phyloP scores from a whole-genome alignment of 345 rosid species.

The Heritiera fomes region DNA sequence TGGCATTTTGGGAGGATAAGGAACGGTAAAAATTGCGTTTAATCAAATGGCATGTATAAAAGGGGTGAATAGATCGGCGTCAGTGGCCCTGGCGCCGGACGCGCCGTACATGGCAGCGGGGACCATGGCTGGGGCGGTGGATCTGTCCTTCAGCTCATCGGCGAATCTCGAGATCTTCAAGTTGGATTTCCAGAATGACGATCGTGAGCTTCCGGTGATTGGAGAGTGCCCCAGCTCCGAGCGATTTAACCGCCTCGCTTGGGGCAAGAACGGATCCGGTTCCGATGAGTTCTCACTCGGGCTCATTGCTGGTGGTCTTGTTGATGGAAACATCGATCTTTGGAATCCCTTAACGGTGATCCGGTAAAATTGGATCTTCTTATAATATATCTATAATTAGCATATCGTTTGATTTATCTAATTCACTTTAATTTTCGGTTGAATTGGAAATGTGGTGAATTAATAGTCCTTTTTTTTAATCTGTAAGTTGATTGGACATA shows the following conservation, averaged over 20 bases:
- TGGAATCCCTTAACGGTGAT: slow-evolving; percentile 84
- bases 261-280: slow-evolving; percentile 89
- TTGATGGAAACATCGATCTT: slow-evolving; percentile 82
- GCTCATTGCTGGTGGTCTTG: slow-evolving; percentile 93
- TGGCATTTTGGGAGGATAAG: background rate
- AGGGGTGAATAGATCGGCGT: slow-evolving; percentile 87
- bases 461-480: too few species aligned
- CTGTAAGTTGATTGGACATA: background rate
- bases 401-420: background rate
- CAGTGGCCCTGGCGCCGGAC: slow-evolving; percentile 92
- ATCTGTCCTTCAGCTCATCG: slow-evolving; percentile 91
- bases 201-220: slow-evolving; percentile 70
- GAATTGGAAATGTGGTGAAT: slow-evolving; percentile 13
- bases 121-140: slow-evolving; percentile 99
- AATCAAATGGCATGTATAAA: slow-evolving; percentile 80
- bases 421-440: slow-evolving; percentile 1
- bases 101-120: slow-evolving; percentile 98
- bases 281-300: slow-evolving; percentile 80
- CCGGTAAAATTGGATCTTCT: slow-evolving; percentile 44
- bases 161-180: slow-evolving; percentile 97
- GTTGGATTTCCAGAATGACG: slow-evolving; percentile 95
- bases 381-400: background rate
- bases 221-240: slow-evolving; percentile 90
- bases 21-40: background rate
- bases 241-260: slow-evolving; percentile 90